Percentiles rank a stretch among this genome's conserved stretches.
Conservation (phyloP, 352 stramenopile genomes). For the Globisporangium middletonii region DNA sequence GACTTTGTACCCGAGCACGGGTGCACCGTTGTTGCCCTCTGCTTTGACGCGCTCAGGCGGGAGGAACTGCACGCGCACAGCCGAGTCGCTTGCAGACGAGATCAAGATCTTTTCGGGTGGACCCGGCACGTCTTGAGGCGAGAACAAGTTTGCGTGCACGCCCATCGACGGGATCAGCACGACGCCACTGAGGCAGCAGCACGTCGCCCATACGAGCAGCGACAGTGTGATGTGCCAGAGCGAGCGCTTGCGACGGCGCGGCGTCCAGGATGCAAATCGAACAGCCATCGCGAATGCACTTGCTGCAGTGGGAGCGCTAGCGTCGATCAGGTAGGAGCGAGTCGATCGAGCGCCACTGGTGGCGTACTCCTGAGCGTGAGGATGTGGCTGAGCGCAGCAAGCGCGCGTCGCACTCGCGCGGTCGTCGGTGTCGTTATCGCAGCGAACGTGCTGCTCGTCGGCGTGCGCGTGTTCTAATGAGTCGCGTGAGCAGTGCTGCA, state of each 20-base stretch:
- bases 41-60: conserved; percentile 47
- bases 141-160: conserved; percentile 36
- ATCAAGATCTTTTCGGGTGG: conserved; percentile 60
- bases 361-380: no score
- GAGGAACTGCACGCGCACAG: conserved; percentile 58
- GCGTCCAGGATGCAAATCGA: no score
- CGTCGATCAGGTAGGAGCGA: no score
- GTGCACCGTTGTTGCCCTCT: conserved; percentile 62
- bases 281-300: no score
- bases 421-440: no score
- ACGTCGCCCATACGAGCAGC: conserved; percentile 3
- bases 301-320: no score
- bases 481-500: no score
- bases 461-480: no score
- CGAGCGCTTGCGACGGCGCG: background rate
- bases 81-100: conserved; percentile 32
- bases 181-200: background rate
- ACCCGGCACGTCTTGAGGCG: conserved; percentile 54
- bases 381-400: no score
- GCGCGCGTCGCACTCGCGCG: no score
- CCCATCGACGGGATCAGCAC: background rate
- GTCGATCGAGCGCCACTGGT: no score
- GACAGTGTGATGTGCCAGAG: background rate
- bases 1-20: conserved; percentile 74
- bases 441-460: no score